These are phyloP conservation scores for Mycena indigotica DNA, from an alignment of 768 basidiomycete species.

Conservation along the genomic window DNA sequence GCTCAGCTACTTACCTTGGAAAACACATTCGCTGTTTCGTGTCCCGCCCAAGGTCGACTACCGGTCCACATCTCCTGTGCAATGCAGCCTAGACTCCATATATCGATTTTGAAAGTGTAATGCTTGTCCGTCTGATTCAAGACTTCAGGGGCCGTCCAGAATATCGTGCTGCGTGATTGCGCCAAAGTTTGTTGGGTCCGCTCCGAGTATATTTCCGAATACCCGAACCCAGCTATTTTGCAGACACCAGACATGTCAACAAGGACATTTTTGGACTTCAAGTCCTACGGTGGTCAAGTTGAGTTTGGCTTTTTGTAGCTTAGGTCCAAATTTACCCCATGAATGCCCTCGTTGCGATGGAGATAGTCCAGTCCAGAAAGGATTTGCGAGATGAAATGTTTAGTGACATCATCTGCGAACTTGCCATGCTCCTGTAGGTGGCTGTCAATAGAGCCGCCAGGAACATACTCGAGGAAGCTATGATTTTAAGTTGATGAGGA, in stretches of 20 bases:
- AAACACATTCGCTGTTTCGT: conserved; percentile 87
- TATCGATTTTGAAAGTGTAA: conserved; percentile 96
- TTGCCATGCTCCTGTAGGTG: conserved; percentile 89
- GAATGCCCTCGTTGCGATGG: conserved; percentile 88
- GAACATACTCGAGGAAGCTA: conserved; percentile 99
- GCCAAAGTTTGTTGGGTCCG: conserved; percentile 85
- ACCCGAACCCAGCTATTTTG: conserved; percentile 98
- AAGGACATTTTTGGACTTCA: conserved; percentile 98
- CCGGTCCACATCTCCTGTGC: conserved; percentile 99
- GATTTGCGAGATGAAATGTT: conserved; percentile 91
- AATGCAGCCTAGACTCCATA: conserved; percentile 99
- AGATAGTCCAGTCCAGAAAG: conserved; percentile 90
- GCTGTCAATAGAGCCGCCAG: conserved; percentile 92
- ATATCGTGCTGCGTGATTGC: conserved; percentile 96
- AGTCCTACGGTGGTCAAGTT: conserved; percentile 55
- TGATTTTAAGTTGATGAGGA: conserved; percentile 35
- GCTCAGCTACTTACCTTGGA: conserved; percentile 70
- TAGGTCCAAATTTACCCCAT: conserved; percentile 70
- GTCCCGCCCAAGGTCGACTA: conserved; percentile 96
- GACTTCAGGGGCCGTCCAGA: conserved; percentile 99
- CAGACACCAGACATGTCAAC: conserved; percentile 90
- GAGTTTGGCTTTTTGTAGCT: too few species aligned
- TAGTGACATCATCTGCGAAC: conserved; percentile 89
- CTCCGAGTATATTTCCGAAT: too few species aligned
- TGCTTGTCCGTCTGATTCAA: conserved; percentile 84